phyloP scores from a whole-genome alignment of 164 flowering plant species.

The Vitis rotundifolia region DNA sequence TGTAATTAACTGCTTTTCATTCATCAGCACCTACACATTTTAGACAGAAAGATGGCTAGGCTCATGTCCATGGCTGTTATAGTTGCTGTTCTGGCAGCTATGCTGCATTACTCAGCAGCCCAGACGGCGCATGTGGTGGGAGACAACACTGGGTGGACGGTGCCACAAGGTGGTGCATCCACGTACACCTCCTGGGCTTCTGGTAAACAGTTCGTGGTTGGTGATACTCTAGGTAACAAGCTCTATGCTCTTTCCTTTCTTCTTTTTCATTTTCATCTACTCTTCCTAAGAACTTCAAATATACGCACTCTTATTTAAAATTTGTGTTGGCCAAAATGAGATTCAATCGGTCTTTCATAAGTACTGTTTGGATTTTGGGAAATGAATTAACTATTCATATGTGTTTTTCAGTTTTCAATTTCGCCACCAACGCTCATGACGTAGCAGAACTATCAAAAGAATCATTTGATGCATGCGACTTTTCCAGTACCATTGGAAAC shows the following conservation, averaged over 20 bases:
- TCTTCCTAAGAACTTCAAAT: no score
- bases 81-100: not conserved
- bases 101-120: conserved; percentile 19
- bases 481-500: conserved; percentile 20
- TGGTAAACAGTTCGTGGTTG: conserved; percentile 22
- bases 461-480: conserved; percentile 38
- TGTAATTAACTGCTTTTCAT: no score
- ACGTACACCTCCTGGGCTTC: conserved; percentile 28
- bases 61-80: not conserved
- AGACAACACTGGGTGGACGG: conserved; percentile 27
- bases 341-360: no score
- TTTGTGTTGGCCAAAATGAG: no score
- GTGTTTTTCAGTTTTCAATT: conserved; percentile 40
- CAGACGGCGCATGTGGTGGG: conserved; percentile 39
- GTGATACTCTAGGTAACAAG: conserved; percentile 29
- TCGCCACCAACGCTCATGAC: conserved; percentile 27
- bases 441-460: conserved; percentile 36
- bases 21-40: no score
- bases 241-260: no score
- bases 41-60: conserved; percentile 5
- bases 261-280: no score
- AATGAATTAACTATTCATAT: no score
- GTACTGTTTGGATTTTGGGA: no score
- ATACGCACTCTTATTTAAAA: no score
- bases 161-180: conserved; percentile 12